Conservation (phyloP, 129 eudicot species). For the Lactuca sativa region DNA sequence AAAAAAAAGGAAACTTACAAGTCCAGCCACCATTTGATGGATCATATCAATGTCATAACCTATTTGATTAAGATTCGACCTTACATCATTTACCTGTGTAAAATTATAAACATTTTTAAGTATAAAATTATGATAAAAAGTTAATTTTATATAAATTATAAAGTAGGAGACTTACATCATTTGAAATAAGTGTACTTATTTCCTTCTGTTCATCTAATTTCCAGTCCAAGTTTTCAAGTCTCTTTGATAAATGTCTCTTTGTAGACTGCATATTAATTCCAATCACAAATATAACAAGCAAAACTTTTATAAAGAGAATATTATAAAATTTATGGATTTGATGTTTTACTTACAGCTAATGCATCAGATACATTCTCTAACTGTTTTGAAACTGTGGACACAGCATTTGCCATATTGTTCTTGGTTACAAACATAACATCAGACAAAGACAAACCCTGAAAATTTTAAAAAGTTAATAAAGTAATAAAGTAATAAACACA, state of each 20-base stretch:
- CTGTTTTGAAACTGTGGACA: conserved; percentile 80
- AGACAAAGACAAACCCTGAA: conserved; percentile 83
- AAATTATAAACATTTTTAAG: background rate
- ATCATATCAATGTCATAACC: conserved; percentile 68
- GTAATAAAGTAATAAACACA: conserved; percentile 1
- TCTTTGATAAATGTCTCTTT: conserved; percentile 71
- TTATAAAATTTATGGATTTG: background rate
- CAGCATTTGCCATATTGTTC: conserved; percentile 93
- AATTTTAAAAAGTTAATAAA: background rate
- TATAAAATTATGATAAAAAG: background rate
- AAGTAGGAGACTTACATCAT: conserved; percentile 50
- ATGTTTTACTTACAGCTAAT: conserved; percentile 53
- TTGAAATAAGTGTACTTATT: conserved; percentile 55
- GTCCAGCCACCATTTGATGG: conserved; percentile 70
- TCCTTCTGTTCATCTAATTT: conserved; percentile 85
- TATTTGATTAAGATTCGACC: conserved; percentile 73
- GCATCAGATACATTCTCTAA: conserved; percentile 82
- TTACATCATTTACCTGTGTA: conserved; percentile 75
- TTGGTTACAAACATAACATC: conserved; percentile 93
- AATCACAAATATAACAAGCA: conserved; percentile 19
- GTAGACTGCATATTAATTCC: conserved; percentile 52
- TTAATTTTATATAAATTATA: background rate
- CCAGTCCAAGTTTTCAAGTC: conserved; percentile 86
- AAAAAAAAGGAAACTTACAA: conserved; percentile 47
- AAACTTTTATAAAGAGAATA: background rate